Conservation (phyloP, 805 yeast species). For the Metschnikowia colocasiae region DNA sequence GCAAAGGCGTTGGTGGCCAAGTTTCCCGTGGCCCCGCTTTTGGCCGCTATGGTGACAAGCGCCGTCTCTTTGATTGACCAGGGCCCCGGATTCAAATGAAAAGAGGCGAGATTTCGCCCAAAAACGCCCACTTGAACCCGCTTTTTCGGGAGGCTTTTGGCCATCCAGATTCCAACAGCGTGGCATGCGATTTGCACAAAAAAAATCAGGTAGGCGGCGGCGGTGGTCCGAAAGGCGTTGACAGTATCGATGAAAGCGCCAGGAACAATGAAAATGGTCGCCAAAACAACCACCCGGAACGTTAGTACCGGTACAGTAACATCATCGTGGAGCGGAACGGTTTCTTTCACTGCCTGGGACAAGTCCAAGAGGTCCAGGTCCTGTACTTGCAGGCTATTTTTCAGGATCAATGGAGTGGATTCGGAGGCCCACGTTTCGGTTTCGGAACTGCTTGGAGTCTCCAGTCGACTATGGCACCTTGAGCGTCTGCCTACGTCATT, state of each 20-base stretch:
- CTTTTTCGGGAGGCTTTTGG: slow-evolving; percentile 37
- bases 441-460: too few relatives aligned
- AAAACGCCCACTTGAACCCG: slow-evolving; percentile 18
- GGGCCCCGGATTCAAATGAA: slow-evolving; percentile 49
- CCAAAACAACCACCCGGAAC: slow-evolving; percentile 32
- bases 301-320: slow-evolving; percentile 37
- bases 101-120: slow-evolving; percentile 10
- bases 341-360: slow-evolving; percentile 32
- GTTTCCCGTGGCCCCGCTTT: slow-evolving; percentile 51
- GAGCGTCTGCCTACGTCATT: background rate
- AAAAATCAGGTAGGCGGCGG: slow-evolving; percentile 49
- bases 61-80: slow-evolving; percentile 55
- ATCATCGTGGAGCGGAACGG: slow-evolving; percentile 39
- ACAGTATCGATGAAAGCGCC: slow-evolving; percentile 42
- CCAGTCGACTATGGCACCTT: too few relatives aligned
- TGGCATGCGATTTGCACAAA: slow-evolving; percentile 50
- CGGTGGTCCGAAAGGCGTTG: slow-evolving; percentile 41
- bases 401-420: background rate
- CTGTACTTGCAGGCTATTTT: slow-evolving; percentile 2
- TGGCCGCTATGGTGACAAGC: slow-evolving; percentile 49
- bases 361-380: slow-evolving; percentile 25
- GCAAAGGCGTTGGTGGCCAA: slow-evolving; percentile 47
- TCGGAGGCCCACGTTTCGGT: background rate
- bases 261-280: slow-evolving; percentile 35
- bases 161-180: slow-evolving; percentile 46